Conservation (phyloP, 2,329 filamentous ascomycete genomes). For the Beauveria sp. region DNA sequence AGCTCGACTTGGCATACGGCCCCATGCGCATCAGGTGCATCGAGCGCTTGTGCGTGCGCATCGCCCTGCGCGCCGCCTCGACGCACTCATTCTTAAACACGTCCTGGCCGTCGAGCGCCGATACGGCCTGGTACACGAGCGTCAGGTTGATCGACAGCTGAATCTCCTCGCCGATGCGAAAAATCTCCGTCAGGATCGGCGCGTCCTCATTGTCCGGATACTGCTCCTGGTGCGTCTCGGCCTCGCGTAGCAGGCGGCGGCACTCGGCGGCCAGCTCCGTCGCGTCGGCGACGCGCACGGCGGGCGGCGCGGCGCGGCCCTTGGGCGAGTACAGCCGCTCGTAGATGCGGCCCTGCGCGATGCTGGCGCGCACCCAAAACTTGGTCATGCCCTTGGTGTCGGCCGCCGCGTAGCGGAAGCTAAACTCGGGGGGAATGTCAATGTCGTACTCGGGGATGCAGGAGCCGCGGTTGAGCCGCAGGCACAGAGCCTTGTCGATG, state of each 20-base stretch:
- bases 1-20: conserved; percentile 36
- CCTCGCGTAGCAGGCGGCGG: conserved; percentile 27
- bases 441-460: conserved; percentile 54
- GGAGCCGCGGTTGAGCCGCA: conserved; percentile 51
- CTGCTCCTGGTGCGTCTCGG: conserved; percentile 26
- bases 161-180: conserved; percentile 40
- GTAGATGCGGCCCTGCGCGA: conserved; percentile 52
- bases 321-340: conserved; percentile 43
- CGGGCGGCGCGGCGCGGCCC: conserved; percentile 32
- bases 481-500: conserved; percentile 49
- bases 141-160: conserved; percentile 40
- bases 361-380: conserved; percentile 46
- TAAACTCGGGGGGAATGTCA: conserved; percentile 36
- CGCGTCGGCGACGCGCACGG: conserved; percentile 32
- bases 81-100: conserved; percentile 43
- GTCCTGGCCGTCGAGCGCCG: conserved; percentile 32
- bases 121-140: conserved; percentile 46
- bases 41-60: conserved; percentile 37
- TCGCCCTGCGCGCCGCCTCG: conserved; percentile 39
- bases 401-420: conserved; percentile 31
- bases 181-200: conserved; percentile 35
- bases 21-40: conserved; percentile 34
- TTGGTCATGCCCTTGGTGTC: conserved; percentile 31
- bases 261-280: conserved; percentile 31
- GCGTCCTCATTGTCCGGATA: conserved; percentile 29